These are phyloP conservation scores for Panellus pusillus DNA, from an alignment of 768 basidiomycete genomes.

Conservation along the genomic window DNA sequence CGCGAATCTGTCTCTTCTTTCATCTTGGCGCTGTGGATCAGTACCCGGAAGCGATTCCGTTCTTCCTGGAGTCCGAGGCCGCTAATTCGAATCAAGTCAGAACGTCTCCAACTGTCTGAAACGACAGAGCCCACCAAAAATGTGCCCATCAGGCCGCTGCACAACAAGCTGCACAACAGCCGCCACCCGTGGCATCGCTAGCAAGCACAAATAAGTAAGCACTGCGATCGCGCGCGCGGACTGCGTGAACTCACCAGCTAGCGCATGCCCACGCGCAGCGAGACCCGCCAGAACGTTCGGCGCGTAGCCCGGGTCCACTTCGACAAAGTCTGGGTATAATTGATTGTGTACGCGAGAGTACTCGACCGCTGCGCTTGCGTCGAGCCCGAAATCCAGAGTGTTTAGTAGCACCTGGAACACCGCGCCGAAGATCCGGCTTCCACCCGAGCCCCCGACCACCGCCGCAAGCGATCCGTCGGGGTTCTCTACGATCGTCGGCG, in stretches of 20 bases:
- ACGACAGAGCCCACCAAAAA: constrained; percentile 56
- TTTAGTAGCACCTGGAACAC: constrained; percentile 80
- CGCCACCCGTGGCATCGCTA: constrained; percentile 74
- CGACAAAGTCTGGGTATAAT: constrained; percentile 64
- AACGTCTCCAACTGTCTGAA: neutral
- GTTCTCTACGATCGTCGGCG: constrained; percentile 79
- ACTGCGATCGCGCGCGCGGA: neutral
- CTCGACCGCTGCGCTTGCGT: constrained; percentile 82
- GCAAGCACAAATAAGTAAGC: neutral
- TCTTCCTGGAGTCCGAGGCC: constrained; percentile 89
- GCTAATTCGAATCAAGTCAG: constrained; percentile 40
- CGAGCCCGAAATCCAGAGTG: constrained; percentile 79
- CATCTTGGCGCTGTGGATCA: constrained; percentile 27
- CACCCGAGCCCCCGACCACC: constrained; percentile 84
- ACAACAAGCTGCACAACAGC: constrained; percentile 75
- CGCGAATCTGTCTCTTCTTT: too few species aligned
- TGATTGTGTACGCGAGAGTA: constrained; percentile 84
- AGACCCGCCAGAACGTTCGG: constrained; percentile 56
- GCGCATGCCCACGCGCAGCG: constrained; percentile 63
- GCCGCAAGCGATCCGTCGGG: constrained; percentile 70
- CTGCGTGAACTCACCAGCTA: constrained; percentile 49
- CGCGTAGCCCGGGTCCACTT: constrained; percentile 64
- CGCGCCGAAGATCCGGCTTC: constrained; percentile 79
- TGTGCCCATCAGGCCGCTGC: constrained; percentile 44
- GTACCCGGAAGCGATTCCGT: constrained; percentile 89